A percentile compares a stretch with the other conserved stretches of the same genome.
Evolutionary conservation across 2,329 filamentous ascomycete genomes (phyloP).

Genomic region (Fusarium miscanthi): DNA sequence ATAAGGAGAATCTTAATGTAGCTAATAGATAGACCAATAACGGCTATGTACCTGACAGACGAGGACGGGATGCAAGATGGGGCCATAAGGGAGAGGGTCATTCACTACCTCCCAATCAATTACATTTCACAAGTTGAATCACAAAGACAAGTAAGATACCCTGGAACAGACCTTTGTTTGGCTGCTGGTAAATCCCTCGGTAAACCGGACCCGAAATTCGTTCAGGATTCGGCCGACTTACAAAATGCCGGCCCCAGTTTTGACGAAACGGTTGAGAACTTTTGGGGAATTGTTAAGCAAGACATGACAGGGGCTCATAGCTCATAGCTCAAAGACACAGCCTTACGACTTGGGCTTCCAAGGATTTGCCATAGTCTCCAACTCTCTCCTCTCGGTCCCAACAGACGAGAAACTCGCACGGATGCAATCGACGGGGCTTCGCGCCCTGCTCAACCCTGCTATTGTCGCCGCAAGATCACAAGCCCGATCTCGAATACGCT

Average conservation of each 20-base stretch:
- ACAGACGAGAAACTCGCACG: conserved; percentile 43
- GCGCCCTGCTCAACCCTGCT: conserved; percentile 45
- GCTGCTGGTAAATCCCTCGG: not conserved
- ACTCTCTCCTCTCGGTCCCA: conserved; percentile 5
- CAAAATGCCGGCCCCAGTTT: conserved; percentile 21
- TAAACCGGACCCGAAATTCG: not conserved
- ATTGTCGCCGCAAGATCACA: conserved; percentile 42
- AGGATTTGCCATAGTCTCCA: conserved; percentile 1
- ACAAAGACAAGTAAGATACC: too few relatives aligned
- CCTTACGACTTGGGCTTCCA: conserved; percentile 12
- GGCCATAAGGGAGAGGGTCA: too few relatives aligned
- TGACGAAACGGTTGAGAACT: conserved; percentile 2
- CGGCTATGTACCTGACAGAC: too few relatives aligned
- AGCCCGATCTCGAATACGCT: conserved; percentile 32
- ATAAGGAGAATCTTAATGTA: too few relatives aligned
- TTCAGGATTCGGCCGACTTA: conserved; percentile 23
- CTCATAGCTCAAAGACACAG: conserved; percentile 19
- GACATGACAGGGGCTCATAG: conserved; percentile 17
- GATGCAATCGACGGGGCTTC: conserved; percentile 48
- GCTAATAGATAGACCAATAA: too few relatives aligned
- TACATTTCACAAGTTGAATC: too few relatives aligned
- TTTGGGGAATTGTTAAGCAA: conserved; percentile 26
- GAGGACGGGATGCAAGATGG: too few relatives aligned
- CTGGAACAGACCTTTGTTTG: too few relatives aligned
- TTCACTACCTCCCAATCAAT: too few relatives aligned